These are phyloP conservation scores for Apiosordaria backusii DNA, from an alignment of 495 filamentous ascomycete genomes.

Conservation along the genomic window DNA sequence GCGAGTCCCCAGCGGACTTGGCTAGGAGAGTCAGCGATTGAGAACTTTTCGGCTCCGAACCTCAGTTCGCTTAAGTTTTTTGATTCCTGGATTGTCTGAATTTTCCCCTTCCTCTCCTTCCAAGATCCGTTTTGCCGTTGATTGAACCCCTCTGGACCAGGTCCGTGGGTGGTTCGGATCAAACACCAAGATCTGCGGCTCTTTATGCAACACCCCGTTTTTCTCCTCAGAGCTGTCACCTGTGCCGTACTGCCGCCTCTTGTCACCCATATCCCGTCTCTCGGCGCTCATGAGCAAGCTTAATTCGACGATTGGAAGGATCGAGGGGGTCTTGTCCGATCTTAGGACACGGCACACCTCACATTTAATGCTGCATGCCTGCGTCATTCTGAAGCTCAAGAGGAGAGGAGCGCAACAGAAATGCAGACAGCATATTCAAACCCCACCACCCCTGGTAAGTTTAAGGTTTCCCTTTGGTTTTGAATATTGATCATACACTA, in stretches of 20 bases:
- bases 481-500: background rate
- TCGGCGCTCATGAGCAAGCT: background rate
- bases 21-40: no score
- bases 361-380: background rate
- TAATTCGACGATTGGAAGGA: background rate
- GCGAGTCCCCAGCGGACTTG: no score
- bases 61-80: no score
- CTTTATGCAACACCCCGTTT: background rate
- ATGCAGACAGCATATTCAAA: background rate
- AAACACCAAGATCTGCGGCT: conserved; percentile 10
- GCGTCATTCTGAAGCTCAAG: background rate
- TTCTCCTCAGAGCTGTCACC: background rate
- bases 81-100: no score
- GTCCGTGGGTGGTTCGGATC: background rate
- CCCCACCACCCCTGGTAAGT: background rate
- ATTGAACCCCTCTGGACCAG: background rate
- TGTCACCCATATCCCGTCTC: background rate
- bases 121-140: background rate
- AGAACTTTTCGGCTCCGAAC: no score
- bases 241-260: conserved; percentile 6
- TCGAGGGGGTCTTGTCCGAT: background rate
- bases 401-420: background rate
- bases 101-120: background rate
- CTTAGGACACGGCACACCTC: background rate
- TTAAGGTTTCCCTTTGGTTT: background rate